phyloP scores from a whole-genome alignment of 2,329 filamentous ascomycete genomes.

The Leptographium flavum region DNA sequence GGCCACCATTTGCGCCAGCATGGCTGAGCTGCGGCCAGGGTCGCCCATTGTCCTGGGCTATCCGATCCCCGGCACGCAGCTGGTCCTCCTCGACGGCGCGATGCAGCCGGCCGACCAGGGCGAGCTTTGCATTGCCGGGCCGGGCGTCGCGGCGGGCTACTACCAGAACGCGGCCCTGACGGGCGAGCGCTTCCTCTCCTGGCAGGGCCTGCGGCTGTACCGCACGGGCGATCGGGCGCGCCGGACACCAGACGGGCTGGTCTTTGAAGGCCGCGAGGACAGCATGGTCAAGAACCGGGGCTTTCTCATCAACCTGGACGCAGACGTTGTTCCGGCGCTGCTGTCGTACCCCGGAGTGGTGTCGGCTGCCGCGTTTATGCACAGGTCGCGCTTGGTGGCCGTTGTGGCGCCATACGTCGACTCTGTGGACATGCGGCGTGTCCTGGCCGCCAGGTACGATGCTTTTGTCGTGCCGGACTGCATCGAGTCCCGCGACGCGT shows the following conservation, averaged over 20 bases:
- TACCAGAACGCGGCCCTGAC: neutral
- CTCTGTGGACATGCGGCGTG: too few species aligned
- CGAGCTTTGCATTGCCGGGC: neutral
- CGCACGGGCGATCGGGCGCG: conserved; percentile 2
- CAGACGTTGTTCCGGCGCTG: conserved; percentile 17
- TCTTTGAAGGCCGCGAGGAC: conserved; percentile 17
- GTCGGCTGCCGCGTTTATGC: too few species aligned
- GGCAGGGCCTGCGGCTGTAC: neutral
- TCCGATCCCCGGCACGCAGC: too few species aligned
- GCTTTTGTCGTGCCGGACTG: neutral
- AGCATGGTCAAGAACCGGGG: conserved; percentile 19
- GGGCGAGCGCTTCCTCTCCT: neutral
- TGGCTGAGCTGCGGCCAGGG: neutral
- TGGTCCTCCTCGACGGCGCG: too few species aligned
- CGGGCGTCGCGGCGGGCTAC: neutral
- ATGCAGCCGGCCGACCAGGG: neutral
- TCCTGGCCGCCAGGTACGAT: neutral
- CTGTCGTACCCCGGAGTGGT: too few species aligned
- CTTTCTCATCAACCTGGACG: conserved; percentile 21
- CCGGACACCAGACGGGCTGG: conserved; percentile 7
- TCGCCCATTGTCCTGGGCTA: neutral
- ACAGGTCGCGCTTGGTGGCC: too few species aligned
- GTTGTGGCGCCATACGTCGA: too few species aligned
- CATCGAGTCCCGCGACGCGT: neutral
- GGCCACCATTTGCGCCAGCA: neutral